phyloP scores from a whole-genome alignment of 2,329 filamentous ascomycete genomes.

The Hypoxylon sp. region DNA sequence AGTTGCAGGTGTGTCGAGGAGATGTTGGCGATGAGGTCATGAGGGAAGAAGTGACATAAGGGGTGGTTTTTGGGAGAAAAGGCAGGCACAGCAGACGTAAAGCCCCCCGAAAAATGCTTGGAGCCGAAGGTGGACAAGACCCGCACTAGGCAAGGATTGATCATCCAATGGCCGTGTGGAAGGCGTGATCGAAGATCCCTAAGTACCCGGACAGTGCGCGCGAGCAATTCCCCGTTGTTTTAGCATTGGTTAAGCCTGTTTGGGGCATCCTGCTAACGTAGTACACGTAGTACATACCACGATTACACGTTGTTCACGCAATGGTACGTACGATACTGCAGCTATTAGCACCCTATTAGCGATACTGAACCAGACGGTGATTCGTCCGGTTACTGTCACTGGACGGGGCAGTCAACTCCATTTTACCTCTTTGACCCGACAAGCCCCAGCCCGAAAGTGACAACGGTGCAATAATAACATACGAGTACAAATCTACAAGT shows the following conservation, averaged over 20 bases:
- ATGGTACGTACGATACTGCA: constrained; percentile 17
- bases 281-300: constrained; percentile 9
- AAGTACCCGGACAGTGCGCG: constrained; percentile 52
- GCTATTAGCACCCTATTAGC: constrained; percentile 21
- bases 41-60: constrained; percentile 60
- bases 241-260: constrained; percentile 33
- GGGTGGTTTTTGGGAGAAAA: constrained; percentile 56
- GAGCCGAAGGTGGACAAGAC: constrained; percentile 50
- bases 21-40: constrained; percentile 57
- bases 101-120: constrained; percentile 54
- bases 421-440: constrained; percentile 39
- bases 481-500: constrained; percentile 7
- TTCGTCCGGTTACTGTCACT: constrained; percentile 40
- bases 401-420: constrained; percentile 33
- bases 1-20: constrained; percentile 47
- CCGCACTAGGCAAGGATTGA: constrained; percentile 42
- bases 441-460: constrained; percentile 15
- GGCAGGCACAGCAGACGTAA: constrained; percentile 57
- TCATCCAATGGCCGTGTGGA: constrained; percentile 49
- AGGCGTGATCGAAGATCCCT: constrained; percentile 52
- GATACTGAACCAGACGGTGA: constrained; percentile 30
- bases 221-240: constrained; percentile 20
- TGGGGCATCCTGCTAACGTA: constrained; percentile 27
- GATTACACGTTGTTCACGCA: constrained; percentile 9
- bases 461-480: constrained; percentile 18